Conservation (phyloP, 78 protist species). For the Tieghemostelium lacteum region DNA sequence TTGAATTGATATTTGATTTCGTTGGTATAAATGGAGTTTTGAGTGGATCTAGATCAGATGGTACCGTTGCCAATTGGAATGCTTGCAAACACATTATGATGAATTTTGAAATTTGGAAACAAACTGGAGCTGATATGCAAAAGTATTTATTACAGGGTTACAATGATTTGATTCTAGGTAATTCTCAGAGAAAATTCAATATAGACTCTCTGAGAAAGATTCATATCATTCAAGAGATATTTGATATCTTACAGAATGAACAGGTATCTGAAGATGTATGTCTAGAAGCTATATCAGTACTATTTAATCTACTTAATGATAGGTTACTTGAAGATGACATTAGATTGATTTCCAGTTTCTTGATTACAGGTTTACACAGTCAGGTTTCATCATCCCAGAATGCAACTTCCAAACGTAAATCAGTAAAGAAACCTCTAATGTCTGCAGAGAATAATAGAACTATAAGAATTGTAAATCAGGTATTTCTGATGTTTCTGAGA, state of each 20-base stretch:
- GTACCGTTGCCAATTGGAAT: slow-evolving; percentile 76
- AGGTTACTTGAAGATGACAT: slow-evolving; percentile 57
- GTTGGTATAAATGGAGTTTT: slow-evolving; percentile 38
- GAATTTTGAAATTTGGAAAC: slow-evolving; percentile 50
- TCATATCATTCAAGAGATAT: slow-evolving; percentile 45
- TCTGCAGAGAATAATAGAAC: neutral
- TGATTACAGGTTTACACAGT: slow-evolving; percentile 38
- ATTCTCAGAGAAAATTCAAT: slow-evolving; percentile 37
- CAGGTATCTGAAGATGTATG: slow-evolving; percentile 6
- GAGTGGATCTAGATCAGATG: slow-evolving; percentile 5
- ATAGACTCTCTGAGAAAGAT: slow-evolving; percentile 43
- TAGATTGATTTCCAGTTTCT: slow-evolving; percentile 15
- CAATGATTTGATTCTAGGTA: slow-evolving; percentile 36
- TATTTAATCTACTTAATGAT: slow-evolving; percentile 21
- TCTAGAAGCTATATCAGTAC: slow-evolving; percentile 17
- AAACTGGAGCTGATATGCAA: neutral
- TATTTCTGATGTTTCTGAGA: slow-evolving; percentile 37
- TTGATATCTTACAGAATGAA: slow-evolving; percentile 40
- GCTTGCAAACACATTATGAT: slow-evolving; percentile 65
- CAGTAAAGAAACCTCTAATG: neutral
- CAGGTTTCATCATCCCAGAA: neutral
- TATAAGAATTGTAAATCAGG: slow-evolving; percentile 32
- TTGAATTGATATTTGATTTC: slow-evolving; percentile 44
- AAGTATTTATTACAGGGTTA: slow-evolving; percentile 45
- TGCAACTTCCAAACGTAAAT: neutral